These are phyloP conservation scores for Waltergamsia citrina DNA, from an alignment of 2,329 filamentous ascomycete genomes.

Conservation along the genomic window DNA sequence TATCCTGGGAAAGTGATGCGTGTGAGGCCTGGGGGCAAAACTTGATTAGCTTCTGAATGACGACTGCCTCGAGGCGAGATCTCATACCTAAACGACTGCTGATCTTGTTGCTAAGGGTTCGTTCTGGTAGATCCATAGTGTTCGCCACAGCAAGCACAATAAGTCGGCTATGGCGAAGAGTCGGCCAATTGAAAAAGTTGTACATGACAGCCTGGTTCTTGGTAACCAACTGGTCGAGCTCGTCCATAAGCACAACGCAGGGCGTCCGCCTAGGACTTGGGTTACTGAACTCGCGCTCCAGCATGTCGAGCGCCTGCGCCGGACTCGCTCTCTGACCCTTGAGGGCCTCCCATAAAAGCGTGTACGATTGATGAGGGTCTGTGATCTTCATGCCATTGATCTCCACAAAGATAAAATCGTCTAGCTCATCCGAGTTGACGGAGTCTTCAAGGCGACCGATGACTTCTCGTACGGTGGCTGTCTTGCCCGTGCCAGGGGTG, in stretches of 20 bases:
- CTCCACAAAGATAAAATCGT: conserved; percentile 98
- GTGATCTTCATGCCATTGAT: conserved; percentile 99
- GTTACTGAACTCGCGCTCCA: conserved; percentile 87
- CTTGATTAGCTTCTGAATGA: not conserved
- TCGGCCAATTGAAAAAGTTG: conserved; percentile 99
- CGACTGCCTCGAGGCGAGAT: not conserved
- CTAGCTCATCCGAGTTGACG: conserved; percentile 81
- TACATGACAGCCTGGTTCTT: conserved; percentile 99
- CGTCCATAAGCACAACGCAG: conserved; percentile 97
- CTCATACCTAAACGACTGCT: conserved; percentile 68
- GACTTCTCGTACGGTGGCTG: conserved; percentile 92
- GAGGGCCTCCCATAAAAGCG: conserved; percentile 89
- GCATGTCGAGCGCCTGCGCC: conserved; percentile 78
- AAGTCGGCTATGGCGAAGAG: conserved; percentile 77
- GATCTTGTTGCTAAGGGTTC: conserved; percentile 97
- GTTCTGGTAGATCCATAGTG: conserved; percentile 95
- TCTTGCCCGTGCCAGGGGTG: conserved; percentile 96
- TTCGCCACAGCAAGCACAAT: conserved; percentile 97
- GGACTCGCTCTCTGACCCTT: conserved; percentile 90
- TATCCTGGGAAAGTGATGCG: conserved; percentile 97
- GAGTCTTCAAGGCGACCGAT: conserved; percentile 82
- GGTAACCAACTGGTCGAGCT: conserved; percentile 93
- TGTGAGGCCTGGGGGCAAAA: conserved; percentile 50
- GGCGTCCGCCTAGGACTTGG: conserved; percentile 86
- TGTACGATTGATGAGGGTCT: conserved; percentile 93